These are phyloP conservation scores for Lasiosphaeria miniovina DNA, from an alignment of 495 filamentous ascomycete species.

Conservation along the genomic window DNA sequence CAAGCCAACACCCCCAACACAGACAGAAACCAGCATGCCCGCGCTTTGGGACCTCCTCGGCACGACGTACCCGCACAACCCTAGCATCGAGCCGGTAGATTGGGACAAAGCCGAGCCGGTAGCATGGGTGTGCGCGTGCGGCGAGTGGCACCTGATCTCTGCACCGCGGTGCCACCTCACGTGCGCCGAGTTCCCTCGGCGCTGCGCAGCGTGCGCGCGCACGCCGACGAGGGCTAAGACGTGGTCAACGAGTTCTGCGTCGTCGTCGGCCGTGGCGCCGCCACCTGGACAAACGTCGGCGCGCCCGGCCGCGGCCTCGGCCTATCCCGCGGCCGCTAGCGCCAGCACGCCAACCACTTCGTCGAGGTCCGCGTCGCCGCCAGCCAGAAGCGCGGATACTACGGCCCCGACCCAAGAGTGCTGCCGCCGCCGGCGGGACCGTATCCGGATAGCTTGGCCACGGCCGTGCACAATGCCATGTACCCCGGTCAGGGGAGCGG, in stretches of 20 bases:
- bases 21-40: too few relatives aligned
- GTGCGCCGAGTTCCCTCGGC: neutral
- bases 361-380: too few relatives aligned
- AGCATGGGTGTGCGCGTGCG: neutral
- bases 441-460: too few relatives aligned
- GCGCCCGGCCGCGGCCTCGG: neutral
- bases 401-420: too few relatives aligned
- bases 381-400: too few relatives aligned
- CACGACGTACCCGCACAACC: neutral
- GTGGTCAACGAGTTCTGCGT: neutral
- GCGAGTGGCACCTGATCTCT: neutral
- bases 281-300: neutral
- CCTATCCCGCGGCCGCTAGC: neutral
- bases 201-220: neutral
- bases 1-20: too few relatives aligned
- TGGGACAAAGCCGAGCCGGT: neutral
- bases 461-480: too few relatives aligned
- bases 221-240: neutral
- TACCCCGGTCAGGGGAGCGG: too few relatives aligned
- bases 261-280: neutral
- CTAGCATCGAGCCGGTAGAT: neutral
- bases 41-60: too few relatives aligned
- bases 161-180: neutral
- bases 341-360: neutral
- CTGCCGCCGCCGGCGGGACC: too few relatives aligned